Base-by-base conservation (phyloP, 495 filamentous ascomycete genomes). In the Cercophora sp. region DNA sequence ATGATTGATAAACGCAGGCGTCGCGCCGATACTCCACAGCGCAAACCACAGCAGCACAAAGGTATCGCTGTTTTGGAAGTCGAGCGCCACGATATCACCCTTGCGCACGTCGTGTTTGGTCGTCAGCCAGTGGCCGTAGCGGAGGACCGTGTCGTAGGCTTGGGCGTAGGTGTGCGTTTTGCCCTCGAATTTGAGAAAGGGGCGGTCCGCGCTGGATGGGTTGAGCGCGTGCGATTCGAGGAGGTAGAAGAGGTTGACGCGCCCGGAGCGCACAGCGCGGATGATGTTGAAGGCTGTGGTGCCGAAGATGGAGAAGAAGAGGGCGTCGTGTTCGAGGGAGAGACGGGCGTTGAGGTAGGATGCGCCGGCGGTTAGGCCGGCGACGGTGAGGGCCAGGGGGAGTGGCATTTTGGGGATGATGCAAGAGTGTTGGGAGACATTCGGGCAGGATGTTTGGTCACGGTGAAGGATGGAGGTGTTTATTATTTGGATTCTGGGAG, bases 321-420 rank as follows among this genome's bases (percentile, higher is more conserved):
- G 58, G 13, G 70, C 57, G 69, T 96, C 92, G 63, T 89, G 80
- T 48, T 69, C 78, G 46, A 96, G 58, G 2, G 82, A 79, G 57
- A 78, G 79, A 70, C 79, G 82, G 6, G 88, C 92, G 61, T 91
- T 87, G 44, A 96, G 73, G 66, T 96, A 97, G 41, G 88, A 86
- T 15, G 87, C 70, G 0, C 77, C 72, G 5, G 87, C 83, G 13
- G 80, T 77, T 15, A 81, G 81, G 22, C 81, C 85, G 18, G 89
- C 85, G 26, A 79, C 70, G 2, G 81, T 75, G 39, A 88, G 48
- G 32, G 79, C 68, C 20, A 78, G 57, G 26, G 75, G 68, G 35
- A n/a, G n/a, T n/a, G n/a, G n/a, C n/a, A n/a, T n/a, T n/a, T n/a
- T n/a, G n/a, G n/a, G n/a, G n/a, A n/a, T n/a, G n/a, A n/a, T n/a